Conservation (phyloP, 345 rosid species). For the Sisymbrium altissimum region DNA sequence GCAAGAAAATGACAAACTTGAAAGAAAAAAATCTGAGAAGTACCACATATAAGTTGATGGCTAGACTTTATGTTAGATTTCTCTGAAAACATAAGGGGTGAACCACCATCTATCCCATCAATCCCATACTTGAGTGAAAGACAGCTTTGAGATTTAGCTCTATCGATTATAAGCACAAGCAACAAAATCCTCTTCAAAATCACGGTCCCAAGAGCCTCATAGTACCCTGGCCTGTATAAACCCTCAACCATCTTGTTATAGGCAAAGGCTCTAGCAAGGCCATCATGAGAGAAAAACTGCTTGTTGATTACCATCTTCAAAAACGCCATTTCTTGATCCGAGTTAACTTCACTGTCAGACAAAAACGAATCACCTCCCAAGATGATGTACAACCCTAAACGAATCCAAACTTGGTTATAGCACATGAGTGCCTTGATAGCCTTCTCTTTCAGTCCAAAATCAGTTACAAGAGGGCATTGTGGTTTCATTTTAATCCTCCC, state of each 20-base stretch:
- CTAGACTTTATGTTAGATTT: conserved; percentile 74
- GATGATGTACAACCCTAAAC: conserved; percentile 67
- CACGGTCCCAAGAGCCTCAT: conserved; percentile 70
- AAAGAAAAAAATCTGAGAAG: background rate
- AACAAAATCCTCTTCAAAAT: conserved; percentile 85
- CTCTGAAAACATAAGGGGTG: conserved; percentile 63
- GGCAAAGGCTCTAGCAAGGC: conserved; percentile 69
- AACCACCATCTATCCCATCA: conserved; percentile 94
- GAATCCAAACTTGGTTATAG: conserved; percentile 82
- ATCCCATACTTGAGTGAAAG: conserved; percentile 82
- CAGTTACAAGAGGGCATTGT: conserved; percentile 88
- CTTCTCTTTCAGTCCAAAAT: conserved; percentile 83
- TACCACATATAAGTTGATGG: conserved; percentile 74
- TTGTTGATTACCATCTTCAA: conserved; percentile 76
- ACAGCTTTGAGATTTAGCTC: conserved; percentile 68
- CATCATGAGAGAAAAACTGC: conserved; percentile 70
- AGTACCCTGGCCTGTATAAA: conserved; percentile 87
- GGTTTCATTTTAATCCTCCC: conserved; percentile 86
- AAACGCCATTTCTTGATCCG: conserved; percentile 58
- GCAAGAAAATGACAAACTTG: conserved; percentile 19
- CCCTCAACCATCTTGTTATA: conserved; percentile 96
- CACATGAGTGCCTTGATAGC: conserved; percentile 57
- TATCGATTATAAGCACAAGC: conserved; percentile 74
- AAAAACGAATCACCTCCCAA: conserved; percentile 83
- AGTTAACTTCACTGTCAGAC: conserved; percentile 45